Evolutionary conservation across 169 alveolate species (phyloP).

Genomic region (Theileria equi): DNA sequence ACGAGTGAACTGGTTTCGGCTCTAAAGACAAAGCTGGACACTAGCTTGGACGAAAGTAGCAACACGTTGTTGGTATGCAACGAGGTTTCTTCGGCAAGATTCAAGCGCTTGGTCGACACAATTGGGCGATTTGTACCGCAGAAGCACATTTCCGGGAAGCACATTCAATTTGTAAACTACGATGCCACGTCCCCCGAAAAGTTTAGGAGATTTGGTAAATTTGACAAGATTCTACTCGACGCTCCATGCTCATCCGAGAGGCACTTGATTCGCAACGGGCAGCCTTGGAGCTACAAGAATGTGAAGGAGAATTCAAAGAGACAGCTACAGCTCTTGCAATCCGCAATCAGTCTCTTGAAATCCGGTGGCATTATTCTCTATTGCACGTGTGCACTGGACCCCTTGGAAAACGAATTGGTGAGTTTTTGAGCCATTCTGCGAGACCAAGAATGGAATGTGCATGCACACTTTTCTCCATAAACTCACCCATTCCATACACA

Average conservation of each 20-base stretch:
- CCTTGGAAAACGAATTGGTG: slow-evolving; percentile 70
- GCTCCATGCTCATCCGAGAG: slow-evolving; percentile 79
- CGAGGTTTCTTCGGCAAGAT: slow-evolving; percentile 58
- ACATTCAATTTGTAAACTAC: slow-evolving; percentile 55
- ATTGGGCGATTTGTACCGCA: slow-evolving; percentile 59
- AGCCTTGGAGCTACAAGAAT: slow-evolving; percentile 62
- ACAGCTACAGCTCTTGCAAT: slow-evolving; percentile 62
- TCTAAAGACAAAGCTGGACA: slow-evolving; percentile 25
- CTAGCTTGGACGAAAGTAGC: background rate
- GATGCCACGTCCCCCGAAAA: slow-evolving; percentile 58
- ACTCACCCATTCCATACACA: background rate
- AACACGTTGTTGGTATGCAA: slow-evolving; percentile 62
- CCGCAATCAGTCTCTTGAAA: slow-evolving; percentile 61
- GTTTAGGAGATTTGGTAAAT: slow-evolving; percentile 58
- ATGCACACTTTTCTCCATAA: slow-evolving; percentile 16
- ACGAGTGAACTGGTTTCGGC: slow-evolving; percentile 39
- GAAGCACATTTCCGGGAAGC: slow-evolving; percentile 44
- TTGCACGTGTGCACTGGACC: slow-evolving; percentile 76
- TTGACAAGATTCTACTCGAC: slow-evolving; percentile 71
- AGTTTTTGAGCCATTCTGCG: slow-evolving; percentile 2
- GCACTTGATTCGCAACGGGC: slow-evolving; percentile 44
- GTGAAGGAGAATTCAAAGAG: slow-evolving; percentile 67
- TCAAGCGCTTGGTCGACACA: slow-evolving; percentile 60
- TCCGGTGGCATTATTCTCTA: slow-evolving; percentile 69
- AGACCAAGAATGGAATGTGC: slow-evolving; percentile 13